Evolutionary conservation across 2,329 filamentous ascomycete species (phyloP).

Genomic region (Cladosporium sp.): DNA sequence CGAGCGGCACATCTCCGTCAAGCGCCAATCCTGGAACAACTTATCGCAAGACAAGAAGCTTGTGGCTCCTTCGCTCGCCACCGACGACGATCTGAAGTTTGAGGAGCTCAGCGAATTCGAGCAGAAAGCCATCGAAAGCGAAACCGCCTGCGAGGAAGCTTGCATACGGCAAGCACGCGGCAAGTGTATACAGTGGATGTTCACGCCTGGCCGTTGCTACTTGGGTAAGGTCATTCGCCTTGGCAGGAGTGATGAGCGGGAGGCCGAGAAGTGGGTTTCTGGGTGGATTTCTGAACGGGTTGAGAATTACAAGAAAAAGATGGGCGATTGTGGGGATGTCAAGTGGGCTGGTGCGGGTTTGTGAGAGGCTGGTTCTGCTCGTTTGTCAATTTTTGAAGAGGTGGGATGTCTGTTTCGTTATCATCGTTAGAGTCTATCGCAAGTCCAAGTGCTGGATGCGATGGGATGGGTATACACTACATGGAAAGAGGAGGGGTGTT

Average conservation of each 20-base stretch:
- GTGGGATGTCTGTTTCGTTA: neutral
- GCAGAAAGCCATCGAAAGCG: constrained; percentile 22
- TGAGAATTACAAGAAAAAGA: constrained; percentile 19
- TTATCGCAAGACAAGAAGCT: constrained; percentile 28
- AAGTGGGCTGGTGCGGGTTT: neutral
- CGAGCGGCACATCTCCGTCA: constrained; percentile 26
- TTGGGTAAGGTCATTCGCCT: constrained; percentile 29
- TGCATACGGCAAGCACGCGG: constrained; percentile 20
- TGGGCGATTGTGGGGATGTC: constrained; percentile 20
- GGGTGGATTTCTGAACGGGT: constrained; percentile 30
- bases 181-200: constrained; percentile 35
- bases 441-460: constrained; percentile 22
- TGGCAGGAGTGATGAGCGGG: constrained; percentile 29
- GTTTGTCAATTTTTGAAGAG: neutral
- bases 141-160: constrained; percentile 28
- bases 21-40: constrained; percentile 32
- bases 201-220: constrained; percentile 29
- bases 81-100: constrained; percentile 20
- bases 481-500: too few relatives aligned
- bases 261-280: constrained; percentile 27
- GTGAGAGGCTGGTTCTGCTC: neutral
- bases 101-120: constrained; percentile 22
- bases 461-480: neutral
- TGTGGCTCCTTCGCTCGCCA: constrained; percentile 18
- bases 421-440: constrained; percentile 1